phyloP scores from a whole-genome alignment of 1,284 basidiomycete genomes.

The Chiua sp. region DNA sequence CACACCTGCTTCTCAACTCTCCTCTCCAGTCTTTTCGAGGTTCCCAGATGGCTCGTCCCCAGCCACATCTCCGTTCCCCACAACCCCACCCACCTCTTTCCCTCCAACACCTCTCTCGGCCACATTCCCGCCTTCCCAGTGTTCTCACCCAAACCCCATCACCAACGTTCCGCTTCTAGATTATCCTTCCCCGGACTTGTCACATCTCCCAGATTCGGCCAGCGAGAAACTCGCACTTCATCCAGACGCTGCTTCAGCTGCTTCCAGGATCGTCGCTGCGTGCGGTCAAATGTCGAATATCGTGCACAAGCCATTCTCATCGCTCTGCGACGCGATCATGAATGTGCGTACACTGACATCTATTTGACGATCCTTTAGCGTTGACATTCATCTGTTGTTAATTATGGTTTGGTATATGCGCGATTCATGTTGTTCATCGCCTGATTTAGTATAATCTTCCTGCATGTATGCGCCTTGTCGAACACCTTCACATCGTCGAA shows the following conservation, averaged over 20 bases:
- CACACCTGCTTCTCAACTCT: slow-evolving; percentile 18
- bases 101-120: slow-evolving; percentile 34
- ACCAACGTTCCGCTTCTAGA: slow-evolving; percentile 41
- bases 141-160: slow-evolving; percentile 9
- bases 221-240: slow-evolving; percentile 61
- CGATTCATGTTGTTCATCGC: neutral
- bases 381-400: slow-evolving; percentile 1
- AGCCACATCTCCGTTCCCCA: slow-evolving; percentile 20
- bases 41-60: slow-evolving; percentile 24
- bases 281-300: slow-evolving; percentile 66
- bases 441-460: slow-evolving; percentile 68
- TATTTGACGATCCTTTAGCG: neutral
- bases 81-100: slow-evolving; percentile 34
- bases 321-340: slow-evolving; percentile 70
- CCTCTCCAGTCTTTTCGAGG: slow-evolving; percentile 23
- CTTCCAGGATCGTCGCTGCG: slow-evolving; percentile 67
- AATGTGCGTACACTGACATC: slow-evolving; percentile 47
- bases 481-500: slow-evolving; percentile 69
- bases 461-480: slow-evolving; percentile 69
- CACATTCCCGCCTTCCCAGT: slow-evolving; percentile 18
- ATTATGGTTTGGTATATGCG: slow-evolving; percentile 20
- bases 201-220: slow-evolving; percentile 50
- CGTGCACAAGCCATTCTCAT: slow-evolving; percentile 69
- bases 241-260: slow-evolving; percentile 61
- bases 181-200: slow-evolving; percentile 63